Evolutionary conservation across 2,329 filamentous ascomycete species (phyloP), one percentile per base, ranked within the genome.

Genomic region (Epichloe sibirici): DNA sequence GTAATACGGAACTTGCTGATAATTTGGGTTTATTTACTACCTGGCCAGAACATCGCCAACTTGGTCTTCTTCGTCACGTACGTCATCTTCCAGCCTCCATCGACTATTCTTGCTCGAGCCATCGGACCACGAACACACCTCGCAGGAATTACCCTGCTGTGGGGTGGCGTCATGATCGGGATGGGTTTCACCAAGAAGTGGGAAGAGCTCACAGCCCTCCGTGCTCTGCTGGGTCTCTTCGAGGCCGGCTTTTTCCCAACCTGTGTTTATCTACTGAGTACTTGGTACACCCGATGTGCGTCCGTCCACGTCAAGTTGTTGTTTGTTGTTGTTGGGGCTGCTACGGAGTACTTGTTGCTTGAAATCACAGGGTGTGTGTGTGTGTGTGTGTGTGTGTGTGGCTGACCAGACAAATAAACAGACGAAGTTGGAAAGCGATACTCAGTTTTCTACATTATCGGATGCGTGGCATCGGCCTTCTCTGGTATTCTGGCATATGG

Each of bases 1-100:
- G 9, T 46, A 21, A 21, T 21, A 21, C 17, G 17, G 15, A 2
- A 39, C 9, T 8, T 34, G 11, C 34, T 34, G 51, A 48, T 55
- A 6, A 58, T 42, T 45, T 21, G 17, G 17, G 15, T 31, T 21
- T 3, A 25, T 35, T n/a, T n/a, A 2, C 1, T 28, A 5, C 15
- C 8, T 17, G 4, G 15, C 38, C 4, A 76, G 73, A 77, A 79
- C n/a, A 77, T 88, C 60, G 75, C 85, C 53, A 84, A 84, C 3
- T 71, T 88, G 38, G 74, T 88, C 61, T 89, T 89, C 71, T 89
- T 88, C 72, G 74, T 86, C 58, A 78, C 83, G 1, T 90, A 89
- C 64, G 77, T 85, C 55, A 50, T 86, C 49, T 84, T 88, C 56
- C 85, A 90, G 62, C 81, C 84, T 0, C 83, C 83, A 0, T 84